These are phyloP conservation scores for Gossypium schwendimanii DNA, from an alignment of 441 rosid species.

Conservation along the genomic window DNA sequence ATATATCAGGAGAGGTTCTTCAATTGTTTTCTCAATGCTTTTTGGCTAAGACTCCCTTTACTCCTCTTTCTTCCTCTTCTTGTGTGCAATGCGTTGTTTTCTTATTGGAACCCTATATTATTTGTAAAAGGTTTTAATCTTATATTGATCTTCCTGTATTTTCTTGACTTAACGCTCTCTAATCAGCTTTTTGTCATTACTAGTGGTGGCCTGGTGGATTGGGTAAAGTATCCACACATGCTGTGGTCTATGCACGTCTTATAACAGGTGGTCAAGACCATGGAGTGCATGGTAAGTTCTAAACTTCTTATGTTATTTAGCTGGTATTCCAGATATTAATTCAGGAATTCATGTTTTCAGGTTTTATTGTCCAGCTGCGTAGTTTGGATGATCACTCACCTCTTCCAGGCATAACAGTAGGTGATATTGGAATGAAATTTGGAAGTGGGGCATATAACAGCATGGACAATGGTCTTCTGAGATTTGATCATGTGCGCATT, in stretches of 20 bases:
- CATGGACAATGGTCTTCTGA: slow-evolving; percentile 90
- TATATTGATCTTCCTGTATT: not conserved
- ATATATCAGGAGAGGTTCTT: not conserved
- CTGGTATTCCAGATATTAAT: slow-evolving; percentile 13
- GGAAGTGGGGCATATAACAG: slow-evolving; percentile 85
- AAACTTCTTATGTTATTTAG: not conserved
- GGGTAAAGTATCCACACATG: slow-evolving; percentile 86
- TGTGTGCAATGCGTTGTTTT: not conserved
- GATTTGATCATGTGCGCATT: slow-evolving; percentile 80
- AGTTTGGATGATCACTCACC: slow-evolving; percentile 90
- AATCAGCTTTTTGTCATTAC: slow-evolving; percentile 10
- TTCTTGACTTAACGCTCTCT: not conserved
- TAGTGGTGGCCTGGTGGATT: slow-evolving; percentile 99
- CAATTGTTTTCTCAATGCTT: not conserved
- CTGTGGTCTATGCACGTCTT: slow-evolving; percentile 84
- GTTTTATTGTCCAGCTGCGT: slow-evolving; percentile 87
- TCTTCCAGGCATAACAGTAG: slow-evolving; percentile 80
- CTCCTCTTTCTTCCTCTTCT: not conserved
- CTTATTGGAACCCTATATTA: not conserved
- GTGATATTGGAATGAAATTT: slow-evolving; percentile 89
- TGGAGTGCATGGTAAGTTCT: slow-evolving; percentile 74
- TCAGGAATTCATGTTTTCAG: slow-evolving; percentile 37
- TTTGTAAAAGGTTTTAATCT: not conserved
- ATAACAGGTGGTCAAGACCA: slow-evolving; percentile 57
- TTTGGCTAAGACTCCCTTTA: not conserved